Base-by-base conservation (phyloP, 805 yeast genomes). In the Metschnikowia hibisci region DNA sequence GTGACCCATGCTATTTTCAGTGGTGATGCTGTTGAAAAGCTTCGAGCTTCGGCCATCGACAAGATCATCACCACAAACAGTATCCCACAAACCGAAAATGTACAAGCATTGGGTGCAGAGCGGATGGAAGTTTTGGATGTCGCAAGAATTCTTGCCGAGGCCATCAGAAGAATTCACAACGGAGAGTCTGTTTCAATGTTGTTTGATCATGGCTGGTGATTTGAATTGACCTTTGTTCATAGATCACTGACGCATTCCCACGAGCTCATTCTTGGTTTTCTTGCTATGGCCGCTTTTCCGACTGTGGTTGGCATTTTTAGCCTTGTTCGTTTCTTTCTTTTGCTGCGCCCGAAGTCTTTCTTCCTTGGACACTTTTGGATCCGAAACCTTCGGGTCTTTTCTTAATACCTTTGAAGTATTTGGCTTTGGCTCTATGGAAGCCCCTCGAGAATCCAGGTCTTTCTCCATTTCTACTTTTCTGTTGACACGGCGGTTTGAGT, bases 101-200 rank as follows among this genome's bases (percentile, higher is more conserved):
- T 61, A 10, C 61, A 65, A n/a, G 47, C 49, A 2, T 58, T 71
- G 48, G 71, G 71, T 8, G 87, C 86, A 10, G 78, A 75, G 39
- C 76, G 77, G 58, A 71, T 88, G 23, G 90, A 84, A 54, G 87
- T 91, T 8, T 70, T 93, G 55, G 99, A 93, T 55, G 93, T 93
- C 6, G 81, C 95, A 8, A 73, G 85, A 45, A 78, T 93, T 14
- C 84, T 93, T 55, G 96, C 95, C 13, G 99, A 93, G 65, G 91
- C 97, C 2, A 88, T 93, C 34, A 76, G 99, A 62, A 77, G 99
- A 63, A 91, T 93, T 39, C 96, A 93, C 64, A 93, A 93, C 55
- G 99, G 99, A 53, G 99, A 93, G 69, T 81, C 91, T 12, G 96
- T 93, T 13, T 84, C 95, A 14, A 84, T 88, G 87, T 71, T 93